Evolutionary conservation across 305 asterid species (phyloP), one percentile per base, ranked within the genome.

Genomic region (Stenogyne calaminthoides): DNA sequence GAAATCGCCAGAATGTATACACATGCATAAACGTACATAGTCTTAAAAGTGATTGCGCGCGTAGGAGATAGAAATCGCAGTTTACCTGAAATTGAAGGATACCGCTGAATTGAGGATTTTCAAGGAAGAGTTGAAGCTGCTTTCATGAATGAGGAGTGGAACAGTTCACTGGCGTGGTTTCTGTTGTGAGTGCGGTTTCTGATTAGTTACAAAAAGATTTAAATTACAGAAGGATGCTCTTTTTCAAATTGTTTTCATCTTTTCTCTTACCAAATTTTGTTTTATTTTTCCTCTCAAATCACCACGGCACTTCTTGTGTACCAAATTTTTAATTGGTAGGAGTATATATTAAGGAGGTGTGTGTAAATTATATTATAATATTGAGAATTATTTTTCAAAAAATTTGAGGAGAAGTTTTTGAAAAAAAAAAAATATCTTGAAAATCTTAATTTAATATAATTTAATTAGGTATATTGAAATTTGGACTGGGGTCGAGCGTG

Each of bases 161-260:
- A 19, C 44, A 20, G 55, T 39, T 44, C 42, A 57, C 44, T 27
- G 47, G 32, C 18, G 29, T 57, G 58, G 46, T 36, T 70, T 70
- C 67, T 70, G 75, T 57, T 70, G 58, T 11, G 18, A 59, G 15
- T 37, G 34, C 58, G 63, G 49, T 34, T 16, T 52, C 63, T 9
- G 18, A 12, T 19, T 14, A 54, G 62, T 67, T 49, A 22, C 57
- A 1, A 4, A n/a, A 12, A 44, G 9, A 36, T 36, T 36, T 36
- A 36, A 36, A 36, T 36, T 36, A 6, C 7, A 32, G 20, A 46
- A 46, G 4, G 51, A 44, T 44, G 51, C 3, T 2, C n/a, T 1
- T 11, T 52, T 52, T 18, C 22, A 52, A 52, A 6, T 15, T 52
- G 4, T 52, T 7, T 51, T 51, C 22, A 51, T n/a, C 11, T 7